These are phyloP conservation scores for Neurospora crassa DNA, from an alignment of 2,329 filamentous ascomycete species.

Conservation along the genomic window DNA sequence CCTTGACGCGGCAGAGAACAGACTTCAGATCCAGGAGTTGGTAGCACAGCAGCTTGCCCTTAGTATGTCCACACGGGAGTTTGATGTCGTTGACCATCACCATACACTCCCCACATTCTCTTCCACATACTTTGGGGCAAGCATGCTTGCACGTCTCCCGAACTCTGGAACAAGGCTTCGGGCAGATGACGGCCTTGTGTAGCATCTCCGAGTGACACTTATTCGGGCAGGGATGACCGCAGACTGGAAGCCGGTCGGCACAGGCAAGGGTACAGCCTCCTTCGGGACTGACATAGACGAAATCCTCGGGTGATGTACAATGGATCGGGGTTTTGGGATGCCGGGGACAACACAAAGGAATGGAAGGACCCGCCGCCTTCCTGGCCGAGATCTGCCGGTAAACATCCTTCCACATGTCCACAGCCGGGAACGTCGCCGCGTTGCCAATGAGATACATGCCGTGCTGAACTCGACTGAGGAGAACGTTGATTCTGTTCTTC, in stretches of 20 bases:
- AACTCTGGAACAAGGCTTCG: slow-evolving; percentile 32
- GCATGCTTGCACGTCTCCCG: slow-evolving; percentile 34
- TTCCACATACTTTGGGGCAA: slow-evolving; percentile 34
- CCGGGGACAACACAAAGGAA: slow-evolving; percentile 51
- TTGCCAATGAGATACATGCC: slow-evolving; percentile 67
- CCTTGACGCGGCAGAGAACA: neutral
- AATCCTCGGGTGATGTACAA: slow-evolving; percentile 47
- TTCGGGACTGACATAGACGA: slow-evolving; percentile 46
- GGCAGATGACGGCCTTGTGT: slow-evolving; percentile 36
- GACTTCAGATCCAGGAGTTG: neutral
- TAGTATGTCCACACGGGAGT: slow-evolving; percentile 33
- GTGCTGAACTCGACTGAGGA: slow-evolving; percentile 56
- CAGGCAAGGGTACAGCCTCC: slow-evolving; percentile 50
- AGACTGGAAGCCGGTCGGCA: slow-evolving; percentile 31
- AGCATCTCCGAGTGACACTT: slow-evolving; percentile 38
- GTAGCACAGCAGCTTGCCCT: slow-evolving; percentile 2
- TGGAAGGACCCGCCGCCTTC: slow-evolving; percentile 35
- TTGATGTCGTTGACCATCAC: slow-evolving; percentile 21
- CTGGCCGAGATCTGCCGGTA: slow-evolving; percentile 37
- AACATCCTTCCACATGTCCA: slow-evolving; percentile 57
- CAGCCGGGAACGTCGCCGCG: slow-evolving; percentile 41
- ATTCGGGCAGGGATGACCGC: slow-evolving; percentile 37
- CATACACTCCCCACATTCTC: slow-evolving; percentile 31
- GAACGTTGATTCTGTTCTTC: slow-evolving; percentile 59
- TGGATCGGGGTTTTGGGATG: slow-evolving; percentile 43